These are phyloP conservation scores for Aeminium ludgeri DNA, from an alignment of 495 filamentous ascomycete genomes.

Conservation along the genomic window DNA sequence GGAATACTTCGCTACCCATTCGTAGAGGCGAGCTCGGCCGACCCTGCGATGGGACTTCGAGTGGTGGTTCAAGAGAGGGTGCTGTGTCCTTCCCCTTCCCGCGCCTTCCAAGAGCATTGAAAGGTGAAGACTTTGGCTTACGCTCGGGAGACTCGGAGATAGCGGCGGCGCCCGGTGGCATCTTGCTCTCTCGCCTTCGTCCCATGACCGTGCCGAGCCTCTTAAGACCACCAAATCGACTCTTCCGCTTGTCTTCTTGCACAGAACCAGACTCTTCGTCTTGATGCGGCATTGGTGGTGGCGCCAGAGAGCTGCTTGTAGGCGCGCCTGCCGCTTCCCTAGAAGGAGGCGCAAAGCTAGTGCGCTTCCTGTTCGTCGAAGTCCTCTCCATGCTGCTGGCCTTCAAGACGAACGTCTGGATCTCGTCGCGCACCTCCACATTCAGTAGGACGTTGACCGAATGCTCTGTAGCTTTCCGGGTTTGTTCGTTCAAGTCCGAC, in stretches of 20 bases:
- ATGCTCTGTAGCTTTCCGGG: constrained; percentile 56
- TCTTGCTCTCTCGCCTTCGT: constrained; percentile 20
- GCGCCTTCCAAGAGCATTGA: constrained; percentile 11
- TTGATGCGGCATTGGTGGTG: constrained; percentile 1
- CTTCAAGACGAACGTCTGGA: constrained; percentile 61
- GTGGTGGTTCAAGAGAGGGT: constrained; percentile 8
- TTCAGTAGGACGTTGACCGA: constrained; percentile 76
- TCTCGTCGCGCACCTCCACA: constrained; percentile 74
- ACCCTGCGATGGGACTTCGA: constrained; percentile 7
- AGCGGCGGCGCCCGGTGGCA: constrained; percentile 19
- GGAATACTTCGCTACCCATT: constrained; percentile 14
- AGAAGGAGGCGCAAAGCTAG: constrained; percentile 4
- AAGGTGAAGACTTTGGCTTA: constrained; percentile 14
- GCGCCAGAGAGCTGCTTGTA: constrained; percentile 11
- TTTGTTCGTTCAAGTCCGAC: constrained; percentile 68
- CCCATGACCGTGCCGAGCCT: constrained; percentile 26
- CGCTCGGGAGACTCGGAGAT: constrained; percentile 22
- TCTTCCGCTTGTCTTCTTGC: constrained; percentile 21
- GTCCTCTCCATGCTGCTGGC: constrained; percentile 8
- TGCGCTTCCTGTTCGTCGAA: constrained; percentile 26
- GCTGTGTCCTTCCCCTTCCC: constrained; percentile 7
- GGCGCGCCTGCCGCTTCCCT: constrained; percentile 4
- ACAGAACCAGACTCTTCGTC: constrained; percentile 23
- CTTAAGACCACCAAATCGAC: constrained; percentile 22
- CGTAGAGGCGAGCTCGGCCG: constrained; percentile 7